Percentiles rank a stretch among this genome's conserved stretches.
phyloP scores from a whole-genome alignment of 1,139 yeast species.

The Candida albicans region DNA sequence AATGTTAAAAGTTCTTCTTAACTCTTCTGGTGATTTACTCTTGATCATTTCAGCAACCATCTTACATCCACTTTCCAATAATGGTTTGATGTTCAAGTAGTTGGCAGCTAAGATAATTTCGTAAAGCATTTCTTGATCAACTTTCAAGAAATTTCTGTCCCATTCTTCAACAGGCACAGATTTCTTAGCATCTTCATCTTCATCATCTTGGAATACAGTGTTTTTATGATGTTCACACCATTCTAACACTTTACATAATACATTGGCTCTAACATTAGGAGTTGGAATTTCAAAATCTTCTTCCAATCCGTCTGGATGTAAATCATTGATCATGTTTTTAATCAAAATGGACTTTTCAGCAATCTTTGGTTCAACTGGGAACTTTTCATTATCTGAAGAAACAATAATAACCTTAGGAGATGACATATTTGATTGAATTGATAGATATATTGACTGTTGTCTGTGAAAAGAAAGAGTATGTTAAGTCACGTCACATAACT shows the following conservation, averaged over 20 bases:
- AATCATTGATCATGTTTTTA: conserved; percentile 87
- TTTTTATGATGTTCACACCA: conserved; percentile 98
- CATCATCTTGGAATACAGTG: conserved; percentile 70
- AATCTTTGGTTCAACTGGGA: conserved; percentile 75
- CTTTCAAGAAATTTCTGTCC: conserved; percentile 94
- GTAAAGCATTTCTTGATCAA: conserved; percentile 97
- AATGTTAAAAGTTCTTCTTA: conserved; percentile 92
- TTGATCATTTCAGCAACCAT: conserved; percentile 98
- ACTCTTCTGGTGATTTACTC: conserved; percentile 94
- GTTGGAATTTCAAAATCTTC: conserved; percentile 85
- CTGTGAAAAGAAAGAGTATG: no score
- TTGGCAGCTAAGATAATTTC: conserved; percentile 96
- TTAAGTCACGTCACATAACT: no score
- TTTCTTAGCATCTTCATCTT: conserved; percentile 79
- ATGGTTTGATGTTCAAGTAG: conserved; percentile 88
- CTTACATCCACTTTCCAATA: conserved; percentile 94
- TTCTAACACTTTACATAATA: conserved; percentile 86
- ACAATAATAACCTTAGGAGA: conserved; percentile 56
- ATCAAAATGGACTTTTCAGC: conserved; percentile 88
- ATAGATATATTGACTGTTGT: background rate
- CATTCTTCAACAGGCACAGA: conserved; percentile 89
- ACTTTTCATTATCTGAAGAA: conserved; percentile 72
- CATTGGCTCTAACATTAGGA: conserved; percentile 85
- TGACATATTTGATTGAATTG: conserved; percentile 17
- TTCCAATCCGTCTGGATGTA: conserved; percentile 59